These are phyloP conservation scores for Talaromyces amestolkiae DNA, from an alignment of 2,329 filamentous ascomycete species.

Conservation along the genomic window DNA sequence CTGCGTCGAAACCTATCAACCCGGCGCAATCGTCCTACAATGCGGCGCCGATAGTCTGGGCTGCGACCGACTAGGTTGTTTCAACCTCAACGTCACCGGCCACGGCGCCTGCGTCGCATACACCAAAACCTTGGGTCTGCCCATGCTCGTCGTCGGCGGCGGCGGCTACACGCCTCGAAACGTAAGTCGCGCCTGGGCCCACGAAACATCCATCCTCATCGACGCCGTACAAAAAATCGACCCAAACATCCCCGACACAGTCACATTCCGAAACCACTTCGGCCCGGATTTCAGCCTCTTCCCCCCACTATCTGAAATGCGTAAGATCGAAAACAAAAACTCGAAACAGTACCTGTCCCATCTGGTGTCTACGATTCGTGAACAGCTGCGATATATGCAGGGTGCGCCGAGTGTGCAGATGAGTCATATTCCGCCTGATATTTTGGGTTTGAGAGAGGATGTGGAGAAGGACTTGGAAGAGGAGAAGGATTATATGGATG, in stretches of 20 bases:
- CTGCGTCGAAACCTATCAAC: slow-evolving; percentile 79
- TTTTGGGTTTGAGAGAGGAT: slow-evolving; percentile 56
- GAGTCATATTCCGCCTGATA: slow-evolving; percentile 73
- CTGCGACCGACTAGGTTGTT: slow-evolving; percentile 87
- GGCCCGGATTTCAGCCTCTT: slow-evolving; percentile 83
- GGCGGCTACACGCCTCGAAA: slow-evolving; percentile 96
- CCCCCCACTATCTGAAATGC: slow-evolving; percentile 74
- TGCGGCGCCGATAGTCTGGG: slow-evolving; percentile 94
- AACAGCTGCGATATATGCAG: slow-evolving; percentile 82
- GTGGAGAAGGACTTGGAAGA: slow-evolving; percentile 49
- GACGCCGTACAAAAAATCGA: slow-evolving; percentile 68
- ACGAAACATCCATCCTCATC: slow-evolving; percentile 90
- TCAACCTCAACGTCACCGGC: slow-evolving; percentile 93
- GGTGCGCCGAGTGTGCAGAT: slow-evolving; percentile 85
- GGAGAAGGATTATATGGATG: slow-evolving; percentile 38
- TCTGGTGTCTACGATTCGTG: slow-evolving; percentile 73
- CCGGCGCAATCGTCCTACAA: slow-evolving; percentile 86
- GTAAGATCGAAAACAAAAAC: slow-evolving; percentile 72
- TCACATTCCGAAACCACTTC: slow-evolving; percentile 86
- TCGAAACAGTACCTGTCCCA: slow-evolving; percentile 70
- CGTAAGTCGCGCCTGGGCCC: slow-evolving; percentile 93
- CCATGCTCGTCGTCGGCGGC: slow-evolving; percentile 86
- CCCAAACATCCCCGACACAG: slow-evolving; percentile 71
- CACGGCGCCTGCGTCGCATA: slow-evolving; percentile 89
- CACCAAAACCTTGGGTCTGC: slow-evolving; percentile 76